Evolutionary conservation across 2,329 filamentous ascomycete genomes (phyloP).

Genomic region (Trichoderma afroharzianum): DNA sequence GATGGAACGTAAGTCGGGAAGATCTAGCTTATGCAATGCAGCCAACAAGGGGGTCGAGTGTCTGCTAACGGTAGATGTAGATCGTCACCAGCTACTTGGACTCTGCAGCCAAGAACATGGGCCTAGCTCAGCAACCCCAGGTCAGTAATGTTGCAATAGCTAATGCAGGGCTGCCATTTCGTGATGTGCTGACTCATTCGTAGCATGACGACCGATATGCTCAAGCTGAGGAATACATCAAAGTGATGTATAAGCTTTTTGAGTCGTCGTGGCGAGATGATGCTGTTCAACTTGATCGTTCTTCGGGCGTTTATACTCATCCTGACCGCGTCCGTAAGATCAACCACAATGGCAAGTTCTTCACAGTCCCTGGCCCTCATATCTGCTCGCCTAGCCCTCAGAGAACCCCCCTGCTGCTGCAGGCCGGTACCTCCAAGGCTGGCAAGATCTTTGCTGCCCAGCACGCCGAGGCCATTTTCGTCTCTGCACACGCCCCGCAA

Average conservation of each 20-base stretch:
- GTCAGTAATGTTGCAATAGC: slow-evolving; percentile 19
- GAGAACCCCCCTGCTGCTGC: slow-evolving; percentile 64
- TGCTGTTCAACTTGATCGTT: slow-evolving; percentile 58
- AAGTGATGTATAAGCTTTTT: slow-evolving; percentile 63
- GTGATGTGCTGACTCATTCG: not conserved
- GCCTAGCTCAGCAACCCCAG: slow-evolving; percentile 50
- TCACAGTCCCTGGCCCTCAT: slow-evolving; percentile 61
- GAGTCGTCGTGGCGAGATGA: slow-evolving; percentile 66
- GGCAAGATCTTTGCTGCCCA: slow-evolving; percentile 65
- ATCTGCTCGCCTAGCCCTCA: slow-evolving; percentile 65
- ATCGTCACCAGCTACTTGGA: slow-evolving; percentile 71
- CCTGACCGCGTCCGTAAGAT: slow-evolving; percentile 57
- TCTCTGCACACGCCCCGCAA: slow-evolving; percentile 60
- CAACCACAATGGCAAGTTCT: slow-evolving; percentile 63
- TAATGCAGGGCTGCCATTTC: not conserved
- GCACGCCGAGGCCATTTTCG: slow-evolving; percentile 69
- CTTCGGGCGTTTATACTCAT: slow-evolving; percentile 54
- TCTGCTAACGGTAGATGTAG: slow-evolving; percentile 30
- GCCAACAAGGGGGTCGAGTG: not conserved
- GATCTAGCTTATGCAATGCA: not conserved
- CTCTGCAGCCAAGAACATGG: slow-evolving; percentile 64
- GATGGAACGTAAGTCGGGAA: slow-evolving; percentile 47
- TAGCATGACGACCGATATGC: slow-evolving; percentile 64
- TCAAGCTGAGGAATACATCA: slow-evolving; percentile 61
- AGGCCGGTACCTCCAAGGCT: slow-evolving; percentile 64